Base-by-base conservation (phyloP, 1,139 yeast genomes). In the Saccharomyces hybrid region DNA sequence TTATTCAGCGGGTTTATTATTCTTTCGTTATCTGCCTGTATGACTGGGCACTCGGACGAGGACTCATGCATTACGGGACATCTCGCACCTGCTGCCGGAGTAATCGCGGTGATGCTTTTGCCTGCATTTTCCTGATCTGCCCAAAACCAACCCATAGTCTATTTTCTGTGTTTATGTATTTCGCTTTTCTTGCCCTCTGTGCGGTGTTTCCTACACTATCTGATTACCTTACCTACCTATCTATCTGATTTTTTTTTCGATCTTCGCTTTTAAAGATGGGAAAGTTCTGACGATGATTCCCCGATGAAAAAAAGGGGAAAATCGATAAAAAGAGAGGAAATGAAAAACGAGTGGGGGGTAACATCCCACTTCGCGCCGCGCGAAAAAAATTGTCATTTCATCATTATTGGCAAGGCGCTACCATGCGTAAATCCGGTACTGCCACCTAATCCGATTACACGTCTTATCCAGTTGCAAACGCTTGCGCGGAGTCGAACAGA, bases 111-210 rank as follows among this genome's bases (percentile, higher is more conserved):
- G 30, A 53, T 20, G 8, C 49, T 27, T 25, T 54, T 49, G 27
- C 38, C 11, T 28, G 47, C 32, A 14, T 4, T 7, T 51, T 13
- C 52, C 20, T 63, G 61, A 57, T 77, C 81, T 51, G 88, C 85
- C 93, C 93, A 86, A 70, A 86, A 86, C 89, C 90, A 84, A 62
- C 95, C 95, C 96, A 88, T n/a, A n/a, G n/a, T n/a, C n/a, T n/a
- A n/a, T n/a, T n/a, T n/a, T n/a, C n/a, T n/a, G n/a, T n/a, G n/a
- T n/a, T n/a, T n/a, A n/a, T n/a, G n/a, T n/a, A n/a, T n/a, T n/a
- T n/a, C n/a, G n/a, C n/a, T n/a, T 86, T 9, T 46, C 50, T 48
- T 47, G 34, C 51, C 5, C 2, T 31, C 9, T 30, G 6, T 25
- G 9, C 6, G 1, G 7, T 23, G 11, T 11, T 23, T 23, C 6